Evolutionary conservation across 257 asterid genomes (phyloP).

Genomic region (Primulina eburnea): DNA sequence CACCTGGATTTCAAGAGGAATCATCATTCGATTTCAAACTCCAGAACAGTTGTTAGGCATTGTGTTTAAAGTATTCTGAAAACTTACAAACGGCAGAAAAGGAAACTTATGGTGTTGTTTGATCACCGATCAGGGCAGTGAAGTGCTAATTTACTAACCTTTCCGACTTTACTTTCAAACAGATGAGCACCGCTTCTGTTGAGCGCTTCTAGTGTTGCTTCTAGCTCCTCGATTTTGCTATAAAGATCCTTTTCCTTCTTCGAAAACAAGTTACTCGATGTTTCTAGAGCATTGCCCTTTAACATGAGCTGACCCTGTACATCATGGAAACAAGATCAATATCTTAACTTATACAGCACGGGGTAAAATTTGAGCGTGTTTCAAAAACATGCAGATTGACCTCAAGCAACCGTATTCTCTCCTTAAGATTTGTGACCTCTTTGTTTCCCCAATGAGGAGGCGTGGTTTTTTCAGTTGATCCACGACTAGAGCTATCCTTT

Average conservation of each 20-base stretch:
- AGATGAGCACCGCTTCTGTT: slow-evolving; percentile 29
- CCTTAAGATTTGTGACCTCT: slow-evolving; percentile 63
- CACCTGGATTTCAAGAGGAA: slow-evolving; percentile 31
- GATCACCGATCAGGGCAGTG: slow-evolving; percentile 8
- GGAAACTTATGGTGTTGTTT: background rate
- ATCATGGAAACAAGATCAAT: slow-evolving; percentile 11
- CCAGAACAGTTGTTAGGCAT: background rate
- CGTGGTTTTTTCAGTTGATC: slow-evolving; percentile 31
- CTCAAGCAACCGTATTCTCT: slow-evolving; percentile 77
- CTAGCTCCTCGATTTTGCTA: background rate
- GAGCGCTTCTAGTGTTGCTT: background rate
- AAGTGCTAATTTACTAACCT: slow-evolving; percentile 44
- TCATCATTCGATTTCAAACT: background rate
- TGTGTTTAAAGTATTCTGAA: background rate
- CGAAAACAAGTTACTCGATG: background rate
- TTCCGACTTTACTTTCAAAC: slow-evolving; percentile 33
- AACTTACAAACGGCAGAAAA: background rate
- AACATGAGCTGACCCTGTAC: slow-evolving; percentile 59
- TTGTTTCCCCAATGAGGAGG: slow-evolving; percentile 36
- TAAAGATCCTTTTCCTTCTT: background rate
- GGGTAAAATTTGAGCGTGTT: slow-evolving; percentile 15
- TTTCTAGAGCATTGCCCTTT: slow-evolving; percentile 52
- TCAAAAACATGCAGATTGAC: slow-evolving; percentile 36
- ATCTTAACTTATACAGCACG: slow-evolving; percentile 8
- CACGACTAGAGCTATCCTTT: slow-evolving; percentile 36